Base-by-base conservation (phyloP, 2,329 filamentous ascomycete genomes). In the Penicillium expansum region DNA sequence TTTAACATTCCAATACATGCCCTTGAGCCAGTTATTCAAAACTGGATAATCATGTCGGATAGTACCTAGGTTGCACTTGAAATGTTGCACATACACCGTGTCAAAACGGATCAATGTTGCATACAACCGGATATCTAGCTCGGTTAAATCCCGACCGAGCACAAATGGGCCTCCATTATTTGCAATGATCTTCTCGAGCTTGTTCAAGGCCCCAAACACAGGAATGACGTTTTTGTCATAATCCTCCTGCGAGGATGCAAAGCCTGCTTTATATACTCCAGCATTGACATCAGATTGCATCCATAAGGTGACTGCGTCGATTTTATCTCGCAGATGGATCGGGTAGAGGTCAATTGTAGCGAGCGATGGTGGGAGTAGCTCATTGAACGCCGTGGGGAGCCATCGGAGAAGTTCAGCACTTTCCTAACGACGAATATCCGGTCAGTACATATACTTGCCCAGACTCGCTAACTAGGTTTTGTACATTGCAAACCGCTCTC, bases 401-500 rank as follows among this genome's bases (percentile, higher is more conserved):
- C 35, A 37, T 37, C 35, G 35, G 11, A 37, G 35, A 37, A 37
- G 16, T 6, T 37, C 35, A 18, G 35, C 35, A 18, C 35, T 37
- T 37, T 37, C 35, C 35, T 37, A 37, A 18, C n/a, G 9, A 18
- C n/a, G n/a, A 10, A 10, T 18, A 37, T 37, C n/a, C 35, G 8
- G 9, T 37, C 35, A 37, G 35, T 18, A 37, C 4, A 5, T 37
- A 18, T 18, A 37, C 9, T 37, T 1, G 8, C n/a, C 8, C 3
- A 37, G 35, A 18, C 35, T 37, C 35, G n/a, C 9, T 11, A 37
- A 9, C 9, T 11, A 37, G 9, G 9, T 37, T n/a, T 8, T 13
- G 48, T 51, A 57, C 85, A 69, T 86, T 87, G 68, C 83, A 85
- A 44, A 87, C 84, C 4, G 83, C 80, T 0, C 77, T 82, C 13